Evolutionary conservation across 129 eudicot genomes (phyloP).

Genomic region (Flaveria sonorensis): DNA sequence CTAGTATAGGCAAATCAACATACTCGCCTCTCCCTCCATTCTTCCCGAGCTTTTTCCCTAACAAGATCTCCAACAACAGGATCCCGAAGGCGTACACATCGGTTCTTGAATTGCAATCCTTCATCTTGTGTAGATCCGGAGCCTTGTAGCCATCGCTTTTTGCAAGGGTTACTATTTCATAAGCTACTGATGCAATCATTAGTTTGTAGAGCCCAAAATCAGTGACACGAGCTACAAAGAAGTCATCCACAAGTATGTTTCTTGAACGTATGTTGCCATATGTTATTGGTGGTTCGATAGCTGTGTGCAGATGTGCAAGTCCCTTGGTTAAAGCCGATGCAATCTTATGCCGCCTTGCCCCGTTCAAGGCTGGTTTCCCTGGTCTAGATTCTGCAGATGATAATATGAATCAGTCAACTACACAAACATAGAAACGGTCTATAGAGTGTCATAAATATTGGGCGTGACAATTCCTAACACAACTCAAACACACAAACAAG

Average conservation of each 20-base stretch:
- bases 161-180: slow-evolving; percentile 60
- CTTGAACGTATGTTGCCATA: slow-evolving; percentile 75
- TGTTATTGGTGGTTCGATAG: slow-evolving; percentile 72
- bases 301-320: slow-evolving; percentile 66
- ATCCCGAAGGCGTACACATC: slow-evolving; percentile 85
- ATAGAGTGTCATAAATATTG: not conserved
- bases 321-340: slow-evolving; percentile 75
- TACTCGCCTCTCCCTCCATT: slow-evolving; percentile 28
- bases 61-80: slow-evolving; percentile 58
- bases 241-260: slow-evolving; percentile 72
- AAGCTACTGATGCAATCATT: slow-evolving; percentile 68
- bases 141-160: slow-evolving; percentile 80
- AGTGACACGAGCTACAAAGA: slow-evolving; percentile 68
- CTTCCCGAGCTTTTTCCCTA: slow-evolving; percentile 72
- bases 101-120: slow-evolving; percentile 60
- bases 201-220: slow-evolving; percentile 74
- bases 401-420: not conserved
- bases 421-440: not conserved
- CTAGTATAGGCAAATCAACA: slow-evolving; percentile 70
- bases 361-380: slow-evolving; percentile 68
- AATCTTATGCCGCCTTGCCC: slow-evolving; percentile 80
- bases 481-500: not conserved
- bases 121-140: slow-evolving; percentile 82
- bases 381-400: slow-evolving; percentile 56
- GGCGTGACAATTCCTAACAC: not conserved